These are phyloP conservation scores for Mucor racemosus DNA, from an alignment of 371 early-diverging fungal genomes.

Conservation along the genomic window DNA sequence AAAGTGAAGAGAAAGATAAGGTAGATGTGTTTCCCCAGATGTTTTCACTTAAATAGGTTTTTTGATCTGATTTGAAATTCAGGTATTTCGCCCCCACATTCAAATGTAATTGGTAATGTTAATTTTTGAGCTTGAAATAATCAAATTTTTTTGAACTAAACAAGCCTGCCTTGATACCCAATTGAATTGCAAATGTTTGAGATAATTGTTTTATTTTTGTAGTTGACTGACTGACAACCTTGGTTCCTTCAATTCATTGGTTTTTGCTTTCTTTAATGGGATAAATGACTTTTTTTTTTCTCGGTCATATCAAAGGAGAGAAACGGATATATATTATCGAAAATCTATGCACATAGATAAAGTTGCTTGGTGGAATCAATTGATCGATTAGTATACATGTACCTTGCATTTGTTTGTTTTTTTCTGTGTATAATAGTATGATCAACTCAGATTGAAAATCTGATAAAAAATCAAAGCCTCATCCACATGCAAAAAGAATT, in stretches of 20 bases:
- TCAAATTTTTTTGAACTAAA: neutral
- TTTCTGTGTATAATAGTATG: neutral
- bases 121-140: slow-evolving; percentile 3
- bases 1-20: slow-evolving; percentile 21
- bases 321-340: neutral
- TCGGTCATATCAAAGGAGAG: neutral
- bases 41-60: neutral
- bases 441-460: slow-evolving; percentile 7
- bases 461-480: neutral
- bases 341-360: neutral
- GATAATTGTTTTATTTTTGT: neutral
- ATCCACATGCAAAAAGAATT: neutral
- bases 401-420: neutral
- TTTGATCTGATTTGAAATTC: slow-evolving; percentile 3
- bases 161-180: slow-evolving; percentile 3
- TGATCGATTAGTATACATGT: neutral
- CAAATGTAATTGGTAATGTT: slow-evolving; percentile 8
- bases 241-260: neutral
- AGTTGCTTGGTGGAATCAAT: neutral
- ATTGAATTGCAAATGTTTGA: neutral
- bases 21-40: neutral
- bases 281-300: neutral
- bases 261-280: neutral
- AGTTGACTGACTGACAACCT: too few relatives aligned
- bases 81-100: neutral